Evolutionary conservation across 768 basidiomycete species (phyloP).

Genomic region (Agrocybe praecox): DNA sequence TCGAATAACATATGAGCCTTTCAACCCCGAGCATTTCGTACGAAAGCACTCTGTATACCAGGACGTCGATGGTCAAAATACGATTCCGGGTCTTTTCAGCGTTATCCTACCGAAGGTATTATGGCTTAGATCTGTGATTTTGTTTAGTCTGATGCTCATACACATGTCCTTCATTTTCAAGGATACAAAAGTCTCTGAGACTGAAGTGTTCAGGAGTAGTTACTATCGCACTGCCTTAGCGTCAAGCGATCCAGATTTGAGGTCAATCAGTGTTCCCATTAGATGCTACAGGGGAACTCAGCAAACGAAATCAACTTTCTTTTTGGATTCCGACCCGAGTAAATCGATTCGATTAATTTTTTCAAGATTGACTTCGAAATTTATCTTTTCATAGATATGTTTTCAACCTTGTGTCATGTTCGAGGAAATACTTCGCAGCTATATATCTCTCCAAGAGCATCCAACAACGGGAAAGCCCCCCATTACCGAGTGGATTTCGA

Average conservation of each 20-base stretch:
- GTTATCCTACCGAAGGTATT: slow-evolving; percentile 40
- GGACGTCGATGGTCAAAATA: slow-evolving; percentile 29
- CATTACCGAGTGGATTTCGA: slow-evolving; percentile 31
- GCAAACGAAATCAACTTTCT: not conserved
- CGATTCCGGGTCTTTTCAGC: slow-evolving; percentile 36
- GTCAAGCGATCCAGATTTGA: not conserved
- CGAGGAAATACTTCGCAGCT: slow-evolving; percentile 14
- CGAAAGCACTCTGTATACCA: slow-evolving; percentile 29
- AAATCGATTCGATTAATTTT: not conserved
- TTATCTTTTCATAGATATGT: not conserved
- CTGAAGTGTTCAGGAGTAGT: slow-evolving; percentile 38
- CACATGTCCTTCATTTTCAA: slow-evolving; percentile 11
- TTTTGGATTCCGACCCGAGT: slow-evolving; percentile 8
- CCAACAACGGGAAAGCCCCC: slow-evolving; percentile 1
- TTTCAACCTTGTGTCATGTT: slow-evolving; percentile 15
- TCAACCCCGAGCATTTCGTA: slow-evolving; percentile 38
- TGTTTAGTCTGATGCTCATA: too few species aligned
- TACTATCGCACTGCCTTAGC: slow-evolving; percentile 20
- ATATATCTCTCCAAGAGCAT: not conserved
- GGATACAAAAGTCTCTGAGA: slow-evolving; percentile 41
- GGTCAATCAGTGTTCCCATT: slow-evolving; percentile 8
- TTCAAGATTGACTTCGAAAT: not conserved
- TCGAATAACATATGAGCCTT: slow-evolving; percentile 24
- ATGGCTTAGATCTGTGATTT: too few species aligned
- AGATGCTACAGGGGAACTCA: slow-evolving; percentile 20